These are phyloP conservation scores for Termitomyces sp. DNA, from an alignment of 768 basidiomycete genomes.

Conservation along the genomic window DNA sequence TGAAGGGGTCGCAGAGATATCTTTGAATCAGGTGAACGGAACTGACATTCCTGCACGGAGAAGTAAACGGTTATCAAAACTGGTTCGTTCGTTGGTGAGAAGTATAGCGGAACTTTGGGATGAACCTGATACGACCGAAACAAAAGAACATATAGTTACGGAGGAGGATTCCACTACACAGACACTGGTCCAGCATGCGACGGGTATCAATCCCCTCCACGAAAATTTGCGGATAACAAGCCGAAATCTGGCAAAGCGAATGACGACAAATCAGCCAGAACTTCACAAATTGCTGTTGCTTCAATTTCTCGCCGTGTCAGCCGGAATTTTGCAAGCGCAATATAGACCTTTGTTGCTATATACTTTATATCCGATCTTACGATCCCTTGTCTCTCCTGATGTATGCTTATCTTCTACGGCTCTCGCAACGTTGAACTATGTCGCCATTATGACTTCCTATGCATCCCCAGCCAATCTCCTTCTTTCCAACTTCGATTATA, in stretches of 20 bases:
- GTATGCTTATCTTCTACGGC: conserved; percentile 72
- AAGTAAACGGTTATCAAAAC: conserved; percentile 55
- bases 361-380: conserved; percentile 79
- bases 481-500: conserved; percentile 94
- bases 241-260: conserved; percentile 22
- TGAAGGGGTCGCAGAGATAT: conserved; percentile 58
- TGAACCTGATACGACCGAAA: conserved; percentile 17
- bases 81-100: conserved; percentile 56
- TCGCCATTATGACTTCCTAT: conserved; percentile 74
- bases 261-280: conserved; percentile 40
- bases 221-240: conserved; percentile 49
- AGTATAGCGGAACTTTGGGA: conserved; percentile 73
- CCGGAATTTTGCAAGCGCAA: conserved; percentile 65
- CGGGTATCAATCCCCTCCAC: conserved; percentile 59
- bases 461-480: conserved; percentile 87
- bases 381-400: conserved; percentile 71
- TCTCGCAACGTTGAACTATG: conserved; percentile 60
- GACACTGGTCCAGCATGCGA: conserved; percentile 51
- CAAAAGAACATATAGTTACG: conserved; percentile 8
- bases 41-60: conserved; percentile 21
- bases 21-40: conserved; percentile 27
- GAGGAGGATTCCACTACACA: conserved; percentile 21
- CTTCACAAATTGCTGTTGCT: conserved; percentile 70
- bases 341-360: conserved; percentile 74
- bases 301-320: conserved; percentile 64